Evolutionary conservation across 306 rosid genomes (phyloP), one percentile per base, ranked within the genome.

Genomic region (Rosa rugosa): DNA sequence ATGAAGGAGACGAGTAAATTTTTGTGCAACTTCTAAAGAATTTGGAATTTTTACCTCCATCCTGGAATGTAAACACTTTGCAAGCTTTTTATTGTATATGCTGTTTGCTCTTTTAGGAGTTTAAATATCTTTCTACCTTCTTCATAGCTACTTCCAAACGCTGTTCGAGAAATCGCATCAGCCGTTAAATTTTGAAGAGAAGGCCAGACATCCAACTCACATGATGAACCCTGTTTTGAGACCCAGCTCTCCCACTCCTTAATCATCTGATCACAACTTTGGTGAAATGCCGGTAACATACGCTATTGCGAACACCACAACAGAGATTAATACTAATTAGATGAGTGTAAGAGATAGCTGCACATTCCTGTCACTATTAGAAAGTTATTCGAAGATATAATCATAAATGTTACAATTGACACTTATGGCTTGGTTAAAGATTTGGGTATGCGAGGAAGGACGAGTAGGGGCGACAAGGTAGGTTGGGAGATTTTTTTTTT

Each of bases 141-240:
- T 56, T 81, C 68, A 71, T 76, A 82, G 50, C 87, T 84, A 53
- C 88, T 84, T 54, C 91, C 88, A 47, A 82, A 88, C 17, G 86
- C 88, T 0, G 91, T 80, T 25, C 84, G 72, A 45, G 89, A 88
- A 66, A 88, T 85, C 4, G 41, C 81, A 70, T 88, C 84, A 0
- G 75, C 74, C 0, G 87, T n/a, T 80, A 82, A 10, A 18, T 25
- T 71, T 71, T 77, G 72, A 16, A 87, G 60, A 59, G 62, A 34
- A 34, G 88, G 86, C 86, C 84, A 82, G 4, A 87, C 86, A 50
- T 87, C 85, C 16, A 84, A 20, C 71, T 77, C 83, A 5, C 77
- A 72, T 5, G 20, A 60, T 8, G 14, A 50, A 0, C 83, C 71
- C 3, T 75, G 49, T 5, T 38, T 6, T 8, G 74, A 27, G 18